Conservation (phyloP, 805 yeast genomes). For the Sugiyamaella smithiae region DNA sequence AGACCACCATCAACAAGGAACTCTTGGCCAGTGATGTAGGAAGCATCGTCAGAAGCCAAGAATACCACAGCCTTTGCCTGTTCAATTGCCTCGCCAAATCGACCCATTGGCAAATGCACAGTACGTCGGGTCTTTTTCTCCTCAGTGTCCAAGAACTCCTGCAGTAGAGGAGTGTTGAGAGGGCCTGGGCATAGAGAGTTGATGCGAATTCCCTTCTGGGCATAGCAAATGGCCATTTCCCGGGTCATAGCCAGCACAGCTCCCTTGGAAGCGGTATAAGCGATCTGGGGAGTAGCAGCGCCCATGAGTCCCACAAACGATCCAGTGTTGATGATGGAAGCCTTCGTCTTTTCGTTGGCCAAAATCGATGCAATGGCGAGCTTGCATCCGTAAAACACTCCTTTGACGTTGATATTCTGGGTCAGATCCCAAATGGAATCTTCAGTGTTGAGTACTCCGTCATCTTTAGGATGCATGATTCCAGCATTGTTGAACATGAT, state of each 20-base stretch:
- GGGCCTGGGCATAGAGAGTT: conserved; percentile 60
- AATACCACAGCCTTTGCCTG: conserved; percentile 59
- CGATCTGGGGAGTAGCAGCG: conserved; percentile 40
- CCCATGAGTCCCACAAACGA: conserved; percentile 39
- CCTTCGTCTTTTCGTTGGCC: conserved; percentile 28
- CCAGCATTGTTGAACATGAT: conserved; percentile 90
- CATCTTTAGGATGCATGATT: conserved; percentile 41
- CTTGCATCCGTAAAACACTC: conserved; percentile 37
- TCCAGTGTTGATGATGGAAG: conserved; percentile 39
- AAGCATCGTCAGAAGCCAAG: conserved; percentile 50
- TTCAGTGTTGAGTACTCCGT: conserved; percentile 34
- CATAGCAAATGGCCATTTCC: conserved; percentile 57
- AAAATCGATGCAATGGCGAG: conserved; percentile 35
- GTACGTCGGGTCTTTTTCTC: conserved; percentile 45
- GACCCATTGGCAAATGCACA: conserved; percentile 48
- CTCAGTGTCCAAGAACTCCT: conserved; percentile 52
- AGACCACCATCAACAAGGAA: conserved; percentile 58
- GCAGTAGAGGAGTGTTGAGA: conserved; percentile 58
- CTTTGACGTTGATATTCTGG: conserved; percentile 37
- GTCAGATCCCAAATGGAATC: conserved; percentile 38
- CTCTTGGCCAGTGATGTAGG: conserved; percentile 60
- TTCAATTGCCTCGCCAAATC: conserved; percentile 65
- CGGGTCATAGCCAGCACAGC: conserved; percentile 38
- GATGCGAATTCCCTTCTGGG: conserved; percentile 52
- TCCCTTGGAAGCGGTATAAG: conserved; percentile 39